These are phyloP conservation scores for Dictyostelium capitatum DNA, from an alignment of 78 protist species.

Conservation along the genomic window DNA sequence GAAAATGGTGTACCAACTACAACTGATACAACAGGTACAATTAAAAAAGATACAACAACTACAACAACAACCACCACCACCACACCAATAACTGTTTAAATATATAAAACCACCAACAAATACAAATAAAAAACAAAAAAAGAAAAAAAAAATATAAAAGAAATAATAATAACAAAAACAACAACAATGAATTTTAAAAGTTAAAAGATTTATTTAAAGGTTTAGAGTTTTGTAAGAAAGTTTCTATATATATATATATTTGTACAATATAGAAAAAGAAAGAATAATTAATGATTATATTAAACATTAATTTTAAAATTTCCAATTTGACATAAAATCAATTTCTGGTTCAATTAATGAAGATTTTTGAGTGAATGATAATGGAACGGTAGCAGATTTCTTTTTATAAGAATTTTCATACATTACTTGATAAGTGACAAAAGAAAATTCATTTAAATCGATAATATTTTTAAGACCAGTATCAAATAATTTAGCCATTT, in stretches of 20 bases:
- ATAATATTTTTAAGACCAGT: constrained; percentile 18
- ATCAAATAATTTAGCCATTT: constrained; percentile 51
- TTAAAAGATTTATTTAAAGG: neutral
- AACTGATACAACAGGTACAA: constrained; percentile 7
- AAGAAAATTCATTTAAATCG: constrained; percentile 9
- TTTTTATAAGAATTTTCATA: constrained; percentile 44
- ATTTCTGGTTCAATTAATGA: neutral
- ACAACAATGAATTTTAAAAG: neutral
- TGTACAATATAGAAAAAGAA: too few species aligned
- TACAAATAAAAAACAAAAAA: neutral
- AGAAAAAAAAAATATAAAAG: neutral
- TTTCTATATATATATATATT: too few species aligned
- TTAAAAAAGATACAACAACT: neutral
- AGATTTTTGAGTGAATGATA: neutral
- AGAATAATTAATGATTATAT: neutral
- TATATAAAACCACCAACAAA: neutral
- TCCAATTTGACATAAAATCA: constrained; percentile 16
- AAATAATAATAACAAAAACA: neutral
- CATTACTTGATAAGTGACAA: constrained; percentile 20
- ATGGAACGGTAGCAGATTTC: constrained; percentile 45
- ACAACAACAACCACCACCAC: constrained; percentile 1
- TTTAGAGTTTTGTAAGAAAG: neutral
- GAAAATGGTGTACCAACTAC: neutral
- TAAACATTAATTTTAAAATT: neutral
- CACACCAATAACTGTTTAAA: neutral